Evolutionary conservation across 1,139 yeast genomes (phyloP), one percentile per base, ranked within the genome.

Genomic region (Diutina rugosa): DNA sequence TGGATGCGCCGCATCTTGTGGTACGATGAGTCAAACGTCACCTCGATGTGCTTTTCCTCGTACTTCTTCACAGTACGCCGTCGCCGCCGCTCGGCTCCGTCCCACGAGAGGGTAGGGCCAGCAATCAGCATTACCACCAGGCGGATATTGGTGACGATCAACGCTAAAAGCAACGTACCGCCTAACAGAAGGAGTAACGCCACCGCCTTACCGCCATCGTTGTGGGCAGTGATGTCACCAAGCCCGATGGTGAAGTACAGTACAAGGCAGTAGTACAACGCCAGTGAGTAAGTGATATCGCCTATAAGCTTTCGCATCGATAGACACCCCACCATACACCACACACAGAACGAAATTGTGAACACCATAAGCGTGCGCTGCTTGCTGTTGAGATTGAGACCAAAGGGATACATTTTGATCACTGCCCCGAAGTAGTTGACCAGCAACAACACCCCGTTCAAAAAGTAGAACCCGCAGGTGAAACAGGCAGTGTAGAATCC

Each of bases 401-500:
- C 74, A 0, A 91, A 83, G 0, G 87, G 87, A 62, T 87, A 88
- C 63, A 81, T 84, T 1, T 77, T 72, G 44, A 76, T 59, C 28
- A 73, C 63, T 62, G 80, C 84, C 1, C 96, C 96, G 8, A 76
- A 57, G 61, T 80, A 82, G 69, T 89, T 89, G 45, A 82, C 59
- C 1, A 76, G 60, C 55, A 88, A 71, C 28, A 84, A 66, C 0
- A 74, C 32, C 6, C 83, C 76, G 61, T 90, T 85, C 3, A 69
- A 53, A 58, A 80, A 77, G 67, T 90, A 89, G 41, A 87, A 67
- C 1, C 75, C 71, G 3, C 82, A 76, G 0, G 95, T 86, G 60
- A 85, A 72, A 0, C 80, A 79, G 0, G 90, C 95, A 66, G 77
- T 85, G 89, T 90, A 90, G 64, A 79, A 90, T 0, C 95, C 96